Evolutionary conservation across 192 early-diverging fungal genomes (phyloP).

Genomic region (Coemansia brasiliensis): DNA sequence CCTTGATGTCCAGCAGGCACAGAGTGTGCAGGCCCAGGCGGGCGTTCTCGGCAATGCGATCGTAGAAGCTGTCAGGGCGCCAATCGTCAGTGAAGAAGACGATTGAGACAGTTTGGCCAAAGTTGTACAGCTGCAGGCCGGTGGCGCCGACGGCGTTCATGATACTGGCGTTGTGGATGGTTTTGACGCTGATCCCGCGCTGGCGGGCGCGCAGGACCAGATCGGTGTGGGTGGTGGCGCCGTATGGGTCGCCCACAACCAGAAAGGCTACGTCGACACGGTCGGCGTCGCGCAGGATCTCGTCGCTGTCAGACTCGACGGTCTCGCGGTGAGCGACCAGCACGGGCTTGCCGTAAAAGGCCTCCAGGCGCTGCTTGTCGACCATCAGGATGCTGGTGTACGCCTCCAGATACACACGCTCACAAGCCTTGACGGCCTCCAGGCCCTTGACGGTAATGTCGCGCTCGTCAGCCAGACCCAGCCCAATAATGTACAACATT

Average conservation of each 20-base stretch:
- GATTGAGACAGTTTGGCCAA: constrained; percentile 98
- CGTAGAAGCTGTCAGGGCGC: constrained; percentile 97
- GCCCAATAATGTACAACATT: constrained; percentile 87
- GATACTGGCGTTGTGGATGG: constrained; percentile 99
- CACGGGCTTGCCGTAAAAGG: constrained; percentile 83
- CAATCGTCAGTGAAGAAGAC: constrained; percentile 97
- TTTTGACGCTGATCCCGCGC: constrained; percentile 76
- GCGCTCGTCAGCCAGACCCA: constrained; percentile 93
- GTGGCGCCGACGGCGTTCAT: constrained; percentile 97
- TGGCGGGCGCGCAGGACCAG: constrained; percentile 92
- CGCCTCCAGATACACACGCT: constrained; percentile 89
- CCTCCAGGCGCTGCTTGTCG: constrained; percentile 68
- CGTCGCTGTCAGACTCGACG: constrained; percentile 89
- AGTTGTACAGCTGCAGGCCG: constrained; percentile 95
- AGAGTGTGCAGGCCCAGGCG: constrained; percentile 88
- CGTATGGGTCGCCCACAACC: constrained; percentile 96
- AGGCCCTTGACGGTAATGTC: constrained; percentile 98
- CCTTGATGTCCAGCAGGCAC: constrained; percentile 97
- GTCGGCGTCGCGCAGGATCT: constrained; percentile 86
- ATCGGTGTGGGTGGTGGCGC: constrained; percentile 97
- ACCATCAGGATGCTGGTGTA: constrained; percentile 95
- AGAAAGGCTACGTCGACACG: constrained; percentile 89
- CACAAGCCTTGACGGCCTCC: constrained; percentile 83
- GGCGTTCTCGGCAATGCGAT: constrained; percentile 85
- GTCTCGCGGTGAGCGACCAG: constrained; percentile 95